These are phyloP conservation scores for Zygosaccharomyces pseudobailii DNA, from an alignment of 1,139 yeast genomes.

Conservation along the genomic window DNA sequence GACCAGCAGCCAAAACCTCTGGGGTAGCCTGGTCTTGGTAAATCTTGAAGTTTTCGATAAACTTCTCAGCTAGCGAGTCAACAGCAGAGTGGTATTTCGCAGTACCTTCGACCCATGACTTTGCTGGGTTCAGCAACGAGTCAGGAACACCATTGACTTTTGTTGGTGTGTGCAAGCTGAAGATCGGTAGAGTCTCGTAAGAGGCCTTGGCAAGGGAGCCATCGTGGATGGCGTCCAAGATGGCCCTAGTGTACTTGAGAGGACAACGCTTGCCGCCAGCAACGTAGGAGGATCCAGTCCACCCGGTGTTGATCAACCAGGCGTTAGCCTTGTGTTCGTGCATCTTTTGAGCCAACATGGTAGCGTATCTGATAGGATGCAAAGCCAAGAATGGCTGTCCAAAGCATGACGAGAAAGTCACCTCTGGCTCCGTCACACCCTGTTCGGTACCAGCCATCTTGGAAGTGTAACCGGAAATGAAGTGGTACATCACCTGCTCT, in stretches of 20 bases:
- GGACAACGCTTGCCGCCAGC: slow-evolving; percentile 98
- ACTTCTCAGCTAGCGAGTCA: slow-evolving; percentile 66
- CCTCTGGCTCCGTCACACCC: slow-evolving; percentile 98
- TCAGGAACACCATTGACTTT: slow-evolving; percentile 76
- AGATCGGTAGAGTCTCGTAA: slow-evolving; percentile 79
- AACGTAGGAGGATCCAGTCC: slow-evolving; percentile 93
- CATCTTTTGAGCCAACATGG: slow-evolving; percentile 93
- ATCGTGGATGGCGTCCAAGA: slow-evolving; percentile 89
- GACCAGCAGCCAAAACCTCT: slow-evolving; percentile 94
- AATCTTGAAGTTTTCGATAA: slow-evolving; percentile 79
- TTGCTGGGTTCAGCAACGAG: slow-evolving; percentile 82
- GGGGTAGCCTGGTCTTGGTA: slow-evolving; percentile 78
- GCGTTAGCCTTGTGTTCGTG: slow-evolving; percentile 84
- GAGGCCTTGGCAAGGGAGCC: slow-evolving; percentile 79
- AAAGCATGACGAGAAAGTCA: slow-evolving; percentile 97
- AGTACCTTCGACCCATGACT: slow-evolving; percentile 72
- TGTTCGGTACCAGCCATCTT: slow-evolving; percentile 99
- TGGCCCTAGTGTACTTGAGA: slow-evolving; percentile 95
- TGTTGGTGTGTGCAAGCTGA: slow-evolving; percentile 85
- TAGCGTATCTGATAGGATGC: slow-evolving; percentile 98
- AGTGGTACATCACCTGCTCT: slow-evolving; percentile 98
- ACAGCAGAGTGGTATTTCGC: slow-evolving; percentile 68
- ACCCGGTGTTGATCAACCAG: slow-evolving; percentile 96
- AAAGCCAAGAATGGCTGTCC: slow-evolving; percentile 98
- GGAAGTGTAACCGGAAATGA: slow-evolving; percentile 96